Conservation (phyloP, 2,329 filamentous ascomycete genomes). For the Monosporascus sp. region DNA sequence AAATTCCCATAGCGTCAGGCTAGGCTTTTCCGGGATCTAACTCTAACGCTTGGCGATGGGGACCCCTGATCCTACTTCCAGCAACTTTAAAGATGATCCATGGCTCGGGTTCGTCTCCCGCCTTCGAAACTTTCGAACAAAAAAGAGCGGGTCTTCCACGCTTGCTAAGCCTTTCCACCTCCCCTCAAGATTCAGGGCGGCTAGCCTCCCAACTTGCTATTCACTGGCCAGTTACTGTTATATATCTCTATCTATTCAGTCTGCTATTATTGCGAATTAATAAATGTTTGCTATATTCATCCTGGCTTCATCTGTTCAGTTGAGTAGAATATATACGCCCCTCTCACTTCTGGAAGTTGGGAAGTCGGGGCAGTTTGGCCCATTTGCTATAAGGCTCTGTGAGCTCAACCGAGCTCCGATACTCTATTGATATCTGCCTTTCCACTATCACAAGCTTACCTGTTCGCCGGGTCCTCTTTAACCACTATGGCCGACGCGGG, state of each 20-base stretch:
- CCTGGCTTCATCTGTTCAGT: too few relatives aligned
- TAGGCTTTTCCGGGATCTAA: background rate
- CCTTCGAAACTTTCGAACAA: background rate
- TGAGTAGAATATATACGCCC: too few relatives aligned
- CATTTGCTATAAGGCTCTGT: background rate
- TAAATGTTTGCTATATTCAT: too few relatives aligned
- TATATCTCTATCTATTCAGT: too few relatives aligned
- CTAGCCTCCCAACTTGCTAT: too few relatives aligned
- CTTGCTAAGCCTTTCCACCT: background rate
- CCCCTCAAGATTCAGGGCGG: background rate
- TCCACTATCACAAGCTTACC: conserved; percentile 10
- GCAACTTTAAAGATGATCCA: background rate
- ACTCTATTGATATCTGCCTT: conserved; percentile 7
- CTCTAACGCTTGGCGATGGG: background rate
- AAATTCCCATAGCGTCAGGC: background rate
- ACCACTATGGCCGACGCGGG: conserved; percentile 16
- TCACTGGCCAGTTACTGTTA: too few relatives aligned
- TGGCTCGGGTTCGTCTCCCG: background rate
- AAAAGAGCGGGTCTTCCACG: background rate
- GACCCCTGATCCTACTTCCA: too few relatives aligned
- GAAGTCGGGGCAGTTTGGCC: too few relatives aligned
- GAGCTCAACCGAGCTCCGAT: conserved; percentile 5
- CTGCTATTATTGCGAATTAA: too few relatives aligned
- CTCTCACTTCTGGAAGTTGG: too few relatives aligned
- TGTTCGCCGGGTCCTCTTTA: background rate